Evolutionary conservation across 768 basidiomycete genomes (phyloP), one percentile per base, ranked within the genome.

Genomic region (Naganishia friedmannii): DNA sequence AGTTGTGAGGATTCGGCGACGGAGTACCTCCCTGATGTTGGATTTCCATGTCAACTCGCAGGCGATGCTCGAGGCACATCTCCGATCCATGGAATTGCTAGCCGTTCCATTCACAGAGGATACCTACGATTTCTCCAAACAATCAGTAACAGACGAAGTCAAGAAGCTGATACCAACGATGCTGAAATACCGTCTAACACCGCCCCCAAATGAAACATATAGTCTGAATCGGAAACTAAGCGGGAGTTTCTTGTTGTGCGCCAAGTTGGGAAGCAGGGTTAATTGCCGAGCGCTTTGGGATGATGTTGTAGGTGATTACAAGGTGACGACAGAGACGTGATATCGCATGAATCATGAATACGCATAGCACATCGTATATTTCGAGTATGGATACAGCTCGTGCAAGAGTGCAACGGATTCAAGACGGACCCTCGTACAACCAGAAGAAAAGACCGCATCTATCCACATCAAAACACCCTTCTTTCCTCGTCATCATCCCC

Each of bases 181-280:
- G 93, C 84, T 99, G 69, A 84, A 86, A 74, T 85, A 96, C 76
- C 85, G 94, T 57, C 84, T 96, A 32, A 93, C 92, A 0, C 95
- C 95, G 0, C 95, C 95, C 2, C 95, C 95, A 0, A 83, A 87
- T 69, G 94, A 98, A 82, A 97, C 95, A 0, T 97, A 97, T 80
- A 92, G 91, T 79, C 82, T 97, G 66, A 98, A 99, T 79, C 83
- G 93, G 42, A 84, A 83, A 68, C 71, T 84, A 29, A 82, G 80
- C 53, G 83, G 83, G 5, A 81, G 82, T 5, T 84, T 83, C 75
- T 73, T 84, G 34, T 77, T 84, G 55, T 84, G 83, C 69, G 81
- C 83, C 13, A 85, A 90, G 65, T 82, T 98, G 28, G 85, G 85
- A 31, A 91, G 91, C 10, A 85, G 82, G 0, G 86, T 97, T 17